A percentile compares a stretch with the other conserved stretches of the same genome.
Conservation (phyloP, 2,329 filamentous ascomycete genomes). For the Chrysoporthe puriensis region DNA sequence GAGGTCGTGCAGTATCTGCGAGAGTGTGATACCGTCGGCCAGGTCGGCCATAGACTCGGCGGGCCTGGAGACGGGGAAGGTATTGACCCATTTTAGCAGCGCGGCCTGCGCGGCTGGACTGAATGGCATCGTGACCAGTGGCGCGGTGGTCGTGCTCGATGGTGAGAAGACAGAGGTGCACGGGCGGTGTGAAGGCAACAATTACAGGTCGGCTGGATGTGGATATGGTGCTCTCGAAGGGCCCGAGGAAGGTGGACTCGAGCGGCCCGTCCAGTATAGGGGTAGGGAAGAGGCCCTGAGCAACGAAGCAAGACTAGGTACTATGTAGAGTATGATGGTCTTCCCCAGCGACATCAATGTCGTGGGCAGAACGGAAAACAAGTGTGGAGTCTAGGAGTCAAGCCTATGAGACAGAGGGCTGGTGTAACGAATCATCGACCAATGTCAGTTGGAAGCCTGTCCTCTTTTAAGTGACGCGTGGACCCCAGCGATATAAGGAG, state of each 20-base stretch:
- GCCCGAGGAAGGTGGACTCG: not conserved
- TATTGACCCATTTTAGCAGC: slow-evolving; percentile 59
- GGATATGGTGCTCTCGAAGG: not conserved
- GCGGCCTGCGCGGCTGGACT: slow-evolving; percentile 53
- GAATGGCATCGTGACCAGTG: slow-evolving; percentile 42
- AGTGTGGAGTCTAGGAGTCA: not conserved
- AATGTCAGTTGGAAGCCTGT: not conserved
- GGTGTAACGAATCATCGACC: not conserved
- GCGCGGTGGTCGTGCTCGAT: not conserved
- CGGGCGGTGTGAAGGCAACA: not conserved
- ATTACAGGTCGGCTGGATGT: not conserved
- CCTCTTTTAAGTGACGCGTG: not conserved
- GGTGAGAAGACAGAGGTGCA: not conserved
- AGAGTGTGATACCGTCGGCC: slow-evolving; percentile 58
- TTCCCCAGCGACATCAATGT: not conserved
- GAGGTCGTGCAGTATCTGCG: slow-evolving; percentile 60
- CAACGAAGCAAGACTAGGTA: not conserved
- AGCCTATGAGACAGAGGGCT: not conserved
- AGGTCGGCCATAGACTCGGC: slow-evolving; percentile 56
- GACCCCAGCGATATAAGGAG: not conserved
- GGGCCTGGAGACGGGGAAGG: slow-evolving; percentile 49
- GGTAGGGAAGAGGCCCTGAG: not conserved
- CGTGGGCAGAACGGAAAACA: slow-evolving; percentile 2
- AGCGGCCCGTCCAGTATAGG: not conserved
- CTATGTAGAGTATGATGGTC: not conserved